Base-by-base conservation (phyloP, 1,139 yeast genomes). In the Geotrichum carabidarum region DNA sequence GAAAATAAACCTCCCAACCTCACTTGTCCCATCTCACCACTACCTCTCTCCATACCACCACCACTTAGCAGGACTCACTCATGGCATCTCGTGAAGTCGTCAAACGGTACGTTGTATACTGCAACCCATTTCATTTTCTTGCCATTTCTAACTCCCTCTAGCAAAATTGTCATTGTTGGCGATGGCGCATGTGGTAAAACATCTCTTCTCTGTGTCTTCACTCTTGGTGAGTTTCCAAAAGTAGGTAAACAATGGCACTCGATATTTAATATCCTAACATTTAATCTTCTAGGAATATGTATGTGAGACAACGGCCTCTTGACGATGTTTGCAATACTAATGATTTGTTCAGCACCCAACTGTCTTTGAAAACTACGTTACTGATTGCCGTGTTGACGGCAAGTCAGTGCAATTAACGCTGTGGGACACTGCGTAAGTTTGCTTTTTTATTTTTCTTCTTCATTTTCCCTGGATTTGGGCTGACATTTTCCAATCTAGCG, bases 131-230 rank as follows among this genome's bases (percentile, higher is more conserved):
- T 35, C n/a, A 32, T 4, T 46, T 8, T 46, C 17, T n/a, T 27
- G 12, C 7, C n/a, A 4, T 27, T 8, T 17, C 44, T 48, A 17
- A 38, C 51, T 18, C 18, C 14, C n/a, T 15, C 35, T 44, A 77
- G 96, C 64, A 90, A 90, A 68, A 74, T 90, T 50, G 96, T 90
- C 53, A 90, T 90, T 49, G 95, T 90, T 14, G 97, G 97, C 35
- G 97, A 90, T 70, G 96, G 96, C 47, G 96, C 96, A 1, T 89
- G 96, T 71, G 97, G 97, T 12, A 90, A 90, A 69, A 90, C 97
- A 0, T 89, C 96, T 2, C 74, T 90, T 37, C 75, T 90, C n/a
- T 87, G 90, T 65, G 96, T 90, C 17, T 90, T 89, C 73, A 88
- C 97, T 0, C 71, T 89, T 31, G 96, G 96, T 0, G 95, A 88